Percentiles rank a stretch among this genome's conserved stretches.
Evolutionary conservation across 805 yeast species (phyloP).

Genomic region (Yamadazyma insecticola): DNA sequence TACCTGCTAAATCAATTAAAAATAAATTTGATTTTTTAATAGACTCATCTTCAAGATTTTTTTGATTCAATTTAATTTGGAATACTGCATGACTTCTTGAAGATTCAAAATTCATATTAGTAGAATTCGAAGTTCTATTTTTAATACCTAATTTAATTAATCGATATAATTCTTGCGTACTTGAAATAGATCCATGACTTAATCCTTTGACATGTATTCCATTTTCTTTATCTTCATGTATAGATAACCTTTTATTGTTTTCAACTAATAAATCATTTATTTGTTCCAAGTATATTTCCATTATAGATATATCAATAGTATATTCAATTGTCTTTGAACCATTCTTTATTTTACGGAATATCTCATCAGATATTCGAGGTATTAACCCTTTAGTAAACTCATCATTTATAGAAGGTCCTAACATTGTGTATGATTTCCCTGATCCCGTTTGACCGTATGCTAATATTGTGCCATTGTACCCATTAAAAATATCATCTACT

Average conservation of each 20-base stretch:
- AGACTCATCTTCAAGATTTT: conserved; percentile 49
- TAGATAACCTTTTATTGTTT: conserved; percentile 31
- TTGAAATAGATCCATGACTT: conserved; percentile 54
- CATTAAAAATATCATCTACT: conserved; percentile 65
- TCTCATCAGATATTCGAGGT: conserved; percentile 64
- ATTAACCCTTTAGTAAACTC: conserved; percentile 54
- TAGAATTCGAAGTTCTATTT: conserved; percentile 52
- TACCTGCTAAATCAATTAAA: conserved; percentile 83
- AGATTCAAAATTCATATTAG: conserved; percentile 68
- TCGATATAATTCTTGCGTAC: conserved; percentile 52
- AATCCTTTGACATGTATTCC: conserved; percentile 74
- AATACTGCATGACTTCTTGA: conserved; percentile 81
- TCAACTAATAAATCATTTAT: conserved; percentile 65
- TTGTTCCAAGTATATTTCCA: conserved; percentile 81
- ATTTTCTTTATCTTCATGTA: conserved; percentile 58
- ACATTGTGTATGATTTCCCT: conserved; percentile 75
- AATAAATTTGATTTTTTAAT: conserved; percentile 61
- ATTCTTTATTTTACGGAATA: conserved; percentile 52
- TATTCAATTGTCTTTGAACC: conserved; percentile 51
- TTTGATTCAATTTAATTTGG: conserved; percentile 63
- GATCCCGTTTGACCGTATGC: conserved; percentile 81
- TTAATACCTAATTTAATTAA: conserved; percentile 57
- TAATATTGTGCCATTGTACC: conserved; percentile 72
- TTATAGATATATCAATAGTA: conserved; percentile 62
- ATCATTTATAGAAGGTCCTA: conserved; percentile 45